These are phyloP conservation scores for Eimeria praecox DNA, from an alignment of 169 alveolate species.

Conservation along the genomic window DNA sequence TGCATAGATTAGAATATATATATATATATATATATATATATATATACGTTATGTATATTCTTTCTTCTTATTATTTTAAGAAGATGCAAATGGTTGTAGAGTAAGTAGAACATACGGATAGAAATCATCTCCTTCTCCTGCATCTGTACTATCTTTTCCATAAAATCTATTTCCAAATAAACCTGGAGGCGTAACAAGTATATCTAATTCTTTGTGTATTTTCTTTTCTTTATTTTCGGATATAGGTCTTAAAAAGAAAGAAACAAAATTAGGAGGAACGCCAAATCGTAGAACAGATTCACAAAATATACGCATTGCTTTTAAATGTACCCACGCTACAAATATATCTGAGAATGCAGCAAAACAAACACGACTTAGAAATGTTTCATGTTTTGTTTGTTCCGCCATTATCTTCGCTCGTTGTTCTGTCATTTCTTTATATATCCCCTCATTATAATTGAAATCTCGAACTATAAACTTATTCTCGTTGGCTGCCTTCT, in stretches of 20 bases:
- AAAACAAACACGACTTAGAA: constrained; percentile 86
- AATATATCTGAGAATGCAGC: constrained; percentile 91
- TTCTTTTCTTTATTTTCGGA: constrained; percentile 80
- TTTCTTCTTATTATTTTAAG: not conserved
- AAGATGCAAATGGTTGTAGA: constrained; percentile 62
- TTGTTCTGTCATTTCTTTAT: constrained; percentile 80
- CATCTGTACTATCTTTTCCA: constrained; percentile 26
- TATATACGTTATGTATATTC: no score
- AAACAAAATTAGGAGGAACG: constrained; percentile 91
- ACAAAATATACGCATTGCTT: constrained; percentile 87
- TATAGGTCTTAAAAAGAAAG: constrained; percentile 84
- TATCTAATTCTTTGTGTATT: constrained; percentile 82
- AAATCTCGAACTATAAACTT: constrained; percentile 87
- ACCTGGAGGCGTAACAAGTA: constrained; percentile 83
- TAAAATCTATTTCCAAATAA: constrained; percentile 80
- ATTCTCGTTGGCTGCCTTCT: constrained; percentile 80
- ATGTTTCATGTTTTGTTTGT: constrained; percentile 85
- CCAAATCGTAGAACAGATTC: constrained; percentile 93
- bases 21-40: no score
- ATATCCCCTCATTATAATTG: constrained; percentile 85
- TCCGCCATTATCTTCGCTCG: constrained; percentile 85
- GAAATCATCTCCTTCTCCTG: constrained; percentile 65
- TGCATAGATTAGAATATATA: no score
- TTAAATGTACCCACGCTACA: constrained; percentile 90
- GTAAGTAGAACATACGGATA: constrained; percentile 55